Evolutionary conservation across 305 asterid genomes (phyloP).

Genomic region (Fraxinus velutina): DNA sequence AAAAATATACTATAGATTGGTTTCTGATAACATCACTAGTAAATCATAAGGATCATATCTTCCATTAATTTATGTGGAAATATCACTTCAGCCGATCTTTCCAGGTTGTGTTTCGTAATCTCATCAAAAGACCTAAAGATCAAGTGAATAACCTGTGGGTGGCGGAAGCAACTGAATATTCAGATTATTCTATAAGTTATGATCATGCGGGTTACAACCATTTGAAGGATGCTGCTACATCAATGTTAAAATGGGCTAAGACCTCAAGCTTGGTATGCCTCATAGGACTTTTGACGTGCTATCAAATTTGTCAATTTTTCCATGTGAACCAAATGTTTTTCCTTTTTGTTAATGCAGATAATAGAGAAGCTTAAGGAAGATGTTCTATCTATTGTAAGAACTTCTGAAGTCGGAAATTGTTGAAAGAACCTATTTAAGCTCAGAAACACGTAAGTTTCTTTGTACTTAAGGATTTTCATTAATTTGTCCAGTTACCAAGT

Average conservation of each 20-base stretch:
- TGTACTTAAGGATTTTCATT: neutral
- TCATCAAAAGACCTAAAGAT: constrained; percentile 77
- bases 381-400: constrained; percentile 51
- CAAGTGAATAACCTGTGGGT: constrained; percentile 69
- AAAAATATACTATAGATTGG: neutral
- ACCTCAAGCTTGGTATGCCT: constrained; percentile 52
- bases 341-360: constrained; percentile 40
- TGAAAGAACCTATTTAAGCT: constrained; percentile 29
- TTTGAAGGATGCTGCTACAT: constrained; percentile 56
- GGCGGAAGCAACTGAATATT: constrained; percentile 89
- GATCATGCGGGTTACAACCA: constrained; percentile 44
- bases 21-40: neutral
- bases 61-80: neutral
- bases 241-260: constrained; percentile 67
- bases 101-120: constrained; percentile 84
- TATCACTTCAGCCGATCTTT: constrained; percentile 2
- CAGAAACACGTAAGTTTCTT: neutral
- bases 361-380: constrained; percentile 51
- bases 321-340: neutral
- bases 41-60: neutral
- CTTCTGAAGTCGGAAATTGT: constrained; percentile 29
- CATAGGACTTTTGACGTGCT: constrained; percentile 5
- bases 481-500: neutral
- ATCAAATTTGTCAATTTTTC: neutral
- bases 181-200: constrained; percentile 61